phyloP scores from a whole-genome alignment of 768 basidiomycete species.

The Leccinum aurantiacum region DNA sequence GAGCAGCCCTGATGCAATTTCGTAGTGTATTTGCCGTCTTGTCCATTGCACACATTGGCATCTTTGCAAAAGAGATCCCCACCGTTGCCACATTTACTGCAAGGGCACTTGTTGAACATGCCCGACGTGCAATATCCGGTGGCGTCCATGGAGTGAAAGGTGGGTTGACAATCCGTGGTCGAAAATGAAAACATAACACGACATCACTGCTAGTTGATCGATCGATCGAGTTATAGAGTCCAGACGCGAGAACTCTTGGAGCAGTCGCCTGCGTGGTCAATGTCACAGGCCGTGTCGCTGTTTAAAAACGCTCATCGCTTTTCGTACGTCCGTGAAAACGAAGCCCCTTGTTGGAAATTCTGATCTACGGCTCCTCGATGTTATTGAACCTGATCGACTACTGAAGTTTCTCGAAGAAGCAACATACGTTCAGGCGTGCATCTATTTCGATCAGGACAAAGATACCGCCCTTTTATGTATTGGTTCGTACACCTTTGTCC shows the following conservation, averaged over 20 bases:
- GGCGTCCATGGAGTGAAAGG: not conserved
- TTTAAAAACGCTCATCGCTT: not conserved
- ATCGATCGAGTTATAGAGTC: not conserved
- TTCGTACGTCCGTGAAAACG: not conserved
- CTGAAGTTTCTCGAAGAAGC: constrained; percentile 5
- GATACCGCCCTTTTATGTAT: not conserved
- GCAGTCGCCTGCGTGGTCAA: no score
- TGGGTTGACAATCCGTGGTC: not conserved
- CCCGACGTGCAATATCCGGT: not conserved
- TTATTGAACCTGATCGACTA: not conserved
- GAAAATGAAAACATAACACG: not conserved
- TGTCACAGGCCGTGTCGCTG: not conserved
- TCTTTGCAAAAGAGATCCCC: not conserved
- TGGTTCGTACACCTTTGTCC: not conserved
- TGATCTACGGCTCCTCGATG: not conserved
- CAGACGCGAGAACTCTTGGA: no score
- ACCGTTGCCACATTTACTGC: not conserved
- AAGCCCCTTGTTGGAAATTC: not conserved
- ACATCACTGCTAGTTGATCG: not conserved
- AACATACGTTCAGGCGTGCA: not conserved
- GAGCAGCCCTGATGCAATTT: not conserved
- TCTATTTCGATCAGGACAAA: constrained; percentile 5
- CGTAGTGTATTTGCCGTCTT: not conserved
- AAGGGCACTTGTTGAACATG: not conserved
- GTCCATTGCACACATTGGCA: not conserved